phyloP scores from a whole-genome alignment of 106 monocot species.

The Dendrobium officinale region DNA sequence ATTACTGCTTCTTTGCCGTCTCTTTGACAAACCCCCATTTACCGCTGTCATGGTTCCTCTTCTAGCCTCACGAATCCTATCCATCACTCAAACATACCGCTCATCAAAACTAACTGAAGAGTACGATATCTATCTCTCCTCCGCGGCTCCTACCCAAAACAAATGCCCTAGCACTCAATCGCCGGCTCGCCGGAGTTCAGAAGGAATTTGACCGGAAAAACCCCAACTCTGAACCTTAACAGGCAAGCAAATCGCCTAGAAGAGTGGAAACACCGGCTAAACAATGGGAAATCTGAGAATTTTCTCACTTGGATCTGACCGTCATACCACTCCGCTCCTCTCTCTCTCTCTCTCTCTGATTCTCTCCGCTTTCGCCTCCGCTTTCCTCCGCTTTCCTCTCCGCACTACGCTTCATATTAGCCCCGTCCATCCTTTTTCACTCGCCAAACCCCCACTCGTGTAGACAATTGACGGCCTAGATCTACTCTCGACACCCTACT shows the following conservation, averaged over 20 bases:
- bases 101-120: slow-evolving; percentile 12
- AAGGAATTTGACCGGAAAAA: neutral
- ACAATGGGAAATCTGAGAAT: neutral
- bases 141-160: neutral
- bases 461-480: slow-evolving; percentile 9
- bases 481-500: neutral
- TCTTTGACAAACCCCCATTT: slow-evolving; percentile 32
- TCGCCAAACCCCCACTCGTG: slow-evolving; percentile 1
- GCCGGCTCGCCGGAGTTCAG: neutral
- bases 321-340: neutral
- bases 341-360: neutral
- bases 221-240: neutral
- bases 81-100: slow-evolving; percentile 33
- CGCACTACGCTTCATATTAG: neutral
- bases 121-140: neutral
- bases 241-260: neutral
- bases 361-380: neutral
- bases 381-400: slow-evolving; percentile 9
- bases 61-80: slow-evolving; percentile 56
- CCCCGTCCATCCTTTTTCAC: slow-evolving; percentile 3
- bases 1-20: slow-evolving; percentile 40
- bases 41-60: slow-evolving; percentile 42
- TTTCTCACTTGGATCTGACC: neutral
- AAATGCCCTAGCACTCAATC: neutral
- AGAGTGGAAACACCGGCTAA: no score